phyloP scores from a whole-genome alignment of 225 moss, liverwort and hornwort species.

The Antitrichia curtipendula region DNA sequence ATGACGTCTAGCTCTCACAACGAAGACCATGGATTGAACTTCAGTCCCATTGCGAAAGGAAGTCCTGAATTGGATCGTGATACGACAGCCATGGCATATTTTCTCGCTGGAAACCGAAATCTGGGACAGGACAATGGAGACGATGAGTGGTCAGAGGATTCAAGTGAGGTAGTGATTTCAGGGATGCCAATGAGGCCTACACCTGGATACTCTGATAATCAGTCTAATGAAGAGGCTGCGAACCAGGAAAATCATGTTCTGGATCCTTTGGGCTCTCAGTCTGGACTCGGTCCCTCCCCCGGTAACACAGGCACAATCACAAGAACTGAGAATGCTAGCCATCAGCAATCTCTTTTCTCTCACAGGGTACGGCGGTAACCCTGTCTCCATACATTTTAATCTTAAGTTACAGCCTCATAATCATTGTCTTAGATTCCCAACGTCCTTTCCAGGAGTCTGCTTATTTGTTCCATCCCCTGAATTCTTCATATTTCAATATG shows the following conservation, averaged over 20 bases:
- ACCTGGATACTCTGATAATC: slow-evolving; percentile 31
- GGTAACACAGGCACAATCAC: neutral
- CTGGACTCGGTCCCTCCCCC: neutral
- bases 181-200: slow-evolving; percentile 25
- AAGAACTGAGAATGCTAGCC: neutral
- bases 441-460: neutral
- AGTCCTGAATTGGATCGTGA: slow-evolving; percentile 52
- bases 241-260: slow-evolving; percentile 15
- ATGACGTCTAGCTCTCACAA: slow-evolving; percentile 19
- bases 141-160: slow-evolving; percentile 65
- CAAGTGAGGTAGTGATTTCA: slow-evolving; percentile 32
- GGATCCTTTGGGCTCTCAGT: slow-evolving; percentile 15
- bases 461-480: neutral
- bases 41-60: slow-evolving; percentile 15
- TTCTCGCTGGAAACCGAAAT: slow-evolving; percentile 48
- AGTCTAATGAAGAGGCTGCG: slow-evolving; percentile 1
- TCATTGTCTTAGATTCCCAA: neutral
- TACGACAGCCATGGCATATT: slow-evolving; percentile 66
- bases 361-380: slow-evolving; percentile 7
- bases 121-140: slow-evolving; percentile 21
- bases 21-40: slow-evolving; percentile 18
- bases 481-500: neutral
- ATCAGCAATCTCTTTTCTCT: slow-evolving; percentile 7
- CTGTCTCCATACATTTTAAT: neutral
- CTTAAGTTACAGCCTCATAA: neutral